A percentile compares a stretch with the other conserved stretches of the same genome.
phyloP scores from a whole-genome alignment of 2,329 filamentous ascomycete species.

The Elsinoe batatas region DNA sequence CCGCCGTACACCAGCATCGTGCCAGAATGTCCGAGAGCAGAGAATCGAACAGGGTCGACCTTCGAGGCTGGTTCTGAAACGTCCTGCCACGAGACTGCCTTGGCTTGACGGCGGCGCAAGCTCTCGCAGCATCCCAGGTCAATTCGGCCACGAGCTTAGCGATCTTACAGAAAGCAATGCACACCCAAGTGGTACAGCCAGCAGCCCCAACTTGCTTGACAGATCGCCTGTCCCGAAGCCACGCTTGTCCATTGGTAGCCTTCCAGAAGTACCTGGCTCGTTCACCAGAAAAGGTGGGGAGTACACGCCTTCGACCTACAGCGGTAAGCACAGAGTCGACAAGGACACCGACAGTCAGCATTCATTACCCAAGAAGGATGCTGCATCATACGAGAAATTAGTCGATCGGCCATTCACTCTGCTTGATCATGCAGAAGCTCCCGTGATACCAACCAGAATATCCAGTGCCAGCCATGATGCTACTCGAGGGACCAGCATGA shows the following conservation, averaged over 20 bases:
- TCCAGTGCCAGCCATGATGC: conserved; percentile 6
- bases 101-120: conserved; percentile 13
- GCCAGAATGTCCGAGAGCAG: neutral
- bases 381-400: conserved; percentile 20
- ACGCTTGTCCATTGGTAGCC: neutral
- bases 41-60: neutral
- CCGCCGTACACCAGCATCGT: too few relatives aligned
- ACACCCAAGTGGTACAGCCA: neutral
- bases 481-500: too few relatives aligned
- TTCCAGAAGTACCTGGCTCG: neutral
- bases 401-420: conserved; percentile 10
- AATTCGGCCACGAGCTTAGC: conserved; percentile 4
- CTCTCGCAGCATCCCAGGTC: conserved; percentile 11
- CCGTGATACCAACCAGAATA: neutral
- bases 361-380: conserved; percentile 17
- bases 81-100: conserved; percentile 5
- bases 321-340: conserved; percentile 3
- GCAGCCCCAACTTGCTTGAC: neutral
- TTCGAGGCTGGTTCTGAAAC: neutral
- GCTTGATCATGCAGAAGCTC: neutral
- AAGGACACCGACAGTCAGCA: conserved; percentile 6
- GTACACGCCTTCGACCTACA: conserved; percentile 16
- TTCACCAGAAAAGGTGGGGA: neutral
- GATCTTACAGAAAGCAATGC: neutral
- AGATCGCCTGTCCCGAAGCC: neutral